Evolutionary conservation across 1,139 yeast genomes (phyloP).

Genomic region (Suhomyces chickasaworum): DNA sequence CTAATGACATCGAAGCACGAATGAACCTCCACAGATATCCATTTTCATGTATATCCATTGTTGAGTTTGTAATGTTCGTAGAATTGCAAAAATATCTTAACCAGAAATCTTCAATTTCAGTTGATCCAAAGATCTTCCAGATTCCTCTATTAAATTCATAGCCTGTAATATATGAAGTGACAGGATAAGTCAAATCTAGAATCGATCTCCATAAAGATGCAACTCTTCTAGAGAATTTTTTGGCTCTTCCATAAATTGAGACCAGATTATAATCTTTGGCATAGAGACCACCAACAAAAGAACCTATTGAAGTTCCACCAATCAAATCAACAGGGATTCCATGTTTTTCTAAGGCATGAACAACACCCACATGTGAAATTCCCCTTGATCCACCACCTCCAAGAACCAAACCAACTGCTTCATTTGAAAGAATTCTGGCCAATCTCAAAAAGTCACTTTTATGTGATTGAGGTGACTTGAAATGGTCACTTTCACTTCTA

Average conservation of each 20-base stretch:
- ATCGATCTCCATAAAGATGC: slow-evolving; percentile 85
- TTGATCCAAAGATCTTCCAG: slow-evolving; percentile 93
- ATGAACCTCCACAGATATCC: slow-evolving; percentile 97
- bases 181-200: slow-evolving; percentile 87
- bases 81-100: slow-evolving; percentile 84
- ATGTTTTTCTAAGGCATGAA: slow-evolving; percentile 88
- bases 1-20: slow-evolving; percentile 95
- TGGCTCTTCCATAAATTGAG: slow-evolving; percentile 86
- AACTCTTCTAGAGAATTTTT: slow-evolving; percentile 80
- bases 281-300: slow-evolving; percentile 92
- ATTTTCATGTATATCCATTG: slow-evolving; percentile 89
- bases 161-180: slow-evolving; percentile 93
- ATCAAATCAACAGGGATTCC: slow-evolving; percentile 93
- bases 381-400: slow-evolving; percentile 99
- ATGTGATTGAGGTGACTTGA: slow-evolving; percentile 55
- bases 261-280: slow-evolving; percentile 91
- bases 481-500: slow-evolving; percentile 29
- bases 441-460: slow-evolving; percentile 87
- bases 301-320: slow-evolving; percentile 96
- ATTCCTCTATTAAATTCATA: slow-evolving; percentile 96
- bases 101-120: slow-evolving; percentile 96
- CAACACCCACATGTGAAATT: slow-evolving; percentile 85
- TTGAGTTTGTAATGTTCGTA: slow-evolving; percentile 92
- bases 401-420: slow-evolving; percentile 88
- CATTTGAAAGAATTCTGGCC: slow-evolving; percentile 87